Evolutionary conservation across 2,329 filamentous ascomycete species (phyloP).

Genomic region (Alternaria sp.): DNA sequence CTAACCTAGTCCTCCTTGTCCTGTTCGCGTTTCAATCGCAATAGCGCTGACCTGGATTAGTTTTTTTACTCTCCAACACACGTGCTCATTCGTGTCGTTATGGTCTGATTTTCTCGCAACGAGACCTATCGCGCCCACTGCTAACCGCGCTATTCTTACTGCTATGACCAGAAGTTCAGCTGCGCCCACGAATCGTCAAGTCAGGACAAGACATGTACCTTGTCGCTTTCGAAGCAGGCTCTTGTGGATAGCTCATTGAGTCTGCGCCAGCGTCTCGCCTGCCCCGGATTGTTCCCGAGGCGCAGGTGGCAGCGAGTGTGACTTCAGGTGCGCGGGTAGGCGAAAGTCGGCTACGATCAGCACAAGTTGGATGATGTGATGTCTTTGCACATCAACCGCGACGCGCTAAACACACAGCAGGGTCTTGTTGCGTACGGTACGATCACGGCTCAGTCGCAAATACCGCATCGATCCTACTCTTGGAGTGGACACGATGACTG

Average conservation of each 20-base stretch:
- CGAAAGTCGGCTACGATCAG: constrained; percentile 7
- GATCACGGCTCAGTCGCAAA: neutral
- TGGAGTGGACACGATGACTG: neutral
- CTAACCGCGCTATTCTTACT: constrained; percentile 2
- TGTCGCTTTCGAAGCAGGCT: neutral
- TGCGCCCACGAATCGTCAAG: neutral
- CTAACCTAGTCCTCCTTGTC: constrained; percentile 7
- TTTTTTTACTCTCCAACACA: neutral
- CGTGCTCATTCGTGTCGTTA: neutral
- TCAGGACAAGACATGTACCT: neutral
- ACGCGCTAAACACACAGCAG: constrained; percentile 7
- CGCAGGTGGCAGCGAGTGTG: constrained; percentile 4
- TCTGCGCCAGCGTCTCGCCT: constrained; percentile 8
- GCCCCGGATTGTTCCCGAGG: constrained; percentile 13
- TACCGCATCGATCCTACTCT: neutral
- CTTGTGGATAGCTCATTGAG: neutral
- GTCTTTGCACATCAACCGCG: neutral
- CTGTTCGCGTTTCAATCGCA: constrained; percentile 4
- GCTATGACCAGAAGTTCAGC: constrained; percentile 17
- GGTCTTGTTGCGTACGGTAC: constrained; percentile 1
- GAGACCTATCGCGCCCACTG: neutral
- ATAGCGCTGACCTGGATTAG: constrained; percentile 1
- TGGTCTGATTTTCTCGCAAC: neutral
- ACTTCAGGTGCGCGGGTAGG: neutral
- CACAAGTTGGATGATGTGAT: constrained; percentile 3